Base-by-base conservation (phyloP, 768 basidiomycete species). In the Cubamyces lactineus region DNA sequence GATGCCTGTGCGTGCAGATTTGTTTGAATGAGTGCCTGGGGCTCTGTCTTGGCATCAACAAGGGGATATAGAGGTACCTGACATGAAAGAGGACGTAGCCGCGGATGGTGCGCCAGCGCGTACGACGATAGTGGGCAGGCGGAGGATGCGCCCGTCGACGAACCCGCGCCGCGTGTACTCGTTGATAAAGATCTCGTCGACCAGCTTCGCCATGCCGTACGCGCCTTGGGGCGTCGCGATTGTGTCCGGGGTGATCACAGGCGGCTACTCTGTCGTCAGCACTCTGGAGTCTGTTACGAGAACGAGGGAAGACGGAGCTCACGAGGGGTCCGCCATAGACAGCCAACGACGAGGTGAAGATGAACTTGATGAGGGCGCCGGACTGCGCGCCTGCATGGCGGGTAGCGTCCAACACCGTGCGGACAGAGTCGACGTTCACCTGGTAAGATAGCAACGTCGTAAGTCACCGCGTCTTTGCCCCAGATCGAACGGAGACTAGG, bases 341-440 rank as follows among this genome's bases (percentile, higher is more conserved):
- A 19, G 85, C 85, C 19, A 85, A 72, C 2, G 82, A 83, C 1
- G 84, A 85, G 0, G 84, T 79, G 70, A 84, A 84, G 65, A 86
- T 79, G 74, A 86, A 84, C 64, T 81, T 83, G 66, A 83, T 76
- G 13, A 70, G 67, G 13, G 62, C 49, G 34, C 57, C 67, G 47
- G 63, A 19, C 21, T 53, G 23, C 41, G 61, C 48, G 40, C 71
- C 66, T 52, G 74, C 70, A 45, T 66, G 65, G 21, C 78, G 75
- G 3, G 79, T 70, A 6, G 74, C 70, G 43, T 82, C 77, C 2
- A 81, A 72, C 24, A 80, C 66, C 5, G 71, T 66, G 39, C 84
- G 79, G 38, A 84, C 79, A 21, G 85, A 85, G 68, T 85, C 84
- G 54, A 85, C 67, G 70, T 86, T 86, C 61, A 86, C 81, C 78